Evolutionary conservation across 805 yeast genomes (phyloP), one percentile per base, ranked within the genome.

Genomic region (Nakazawaea ishiwadae): DNA sequence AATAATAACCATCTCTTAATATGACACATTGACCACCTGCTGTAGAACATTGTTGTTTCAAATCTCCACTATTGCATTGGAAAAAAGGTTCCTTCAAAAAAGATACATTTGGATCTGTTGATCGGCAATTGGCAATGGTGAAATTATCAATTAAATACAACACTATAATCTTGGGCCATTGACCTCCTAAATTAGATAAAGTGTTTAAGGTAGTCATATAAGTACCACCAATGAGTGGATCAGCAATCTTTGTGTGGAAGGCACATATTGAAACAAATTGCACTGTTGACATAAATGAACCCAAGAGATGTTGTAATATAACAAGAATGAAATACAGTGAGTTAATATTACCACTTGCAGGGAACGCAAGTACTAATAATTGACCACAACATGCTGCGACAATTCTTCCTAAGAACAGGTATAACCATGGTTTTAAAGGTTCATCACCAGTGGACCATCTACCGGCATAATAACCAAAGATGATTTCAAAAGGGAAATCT

Each of bases 171-270:
- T 88, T 73, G 2, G 99, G 99, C 99, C 99, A 93, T 33, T 95
- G 93, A 9, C 99, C 99, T 18, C 99, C 99, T 44, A 91, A 71
- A 58, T 93, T 93, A 31, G 95, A 79, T 36, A 93, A 68, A 0
- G 99, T 93, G 61, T 93, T 93, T 44, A 93, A 68, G 0, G 96
- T 81, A 0, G 99, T 93, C 98, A 93, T 91, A 60, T 93, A 93
- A 0, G 99, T 93, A 1, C 99, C 99, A 14, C 99, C 99, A 52
- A 93, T 86, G 15, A 80, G 63, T 0, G 99, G 98, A 58, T 93
- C 99, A 2, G 99, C 96, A 41, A 93, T 85, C 51, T 82, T 80
- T 3, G 97, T 91, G 63, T 91, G 97, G 70, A 93, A 93, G 0
- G 98, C 95, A 55, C 89, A 84, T 32, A 93, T 79, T 1, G 95